These are phyloP conservation scores for Halophytophthora batemanensis DNA, from an alignment of 352 stramenopile species.

Conservation along the genomic window DNA sequence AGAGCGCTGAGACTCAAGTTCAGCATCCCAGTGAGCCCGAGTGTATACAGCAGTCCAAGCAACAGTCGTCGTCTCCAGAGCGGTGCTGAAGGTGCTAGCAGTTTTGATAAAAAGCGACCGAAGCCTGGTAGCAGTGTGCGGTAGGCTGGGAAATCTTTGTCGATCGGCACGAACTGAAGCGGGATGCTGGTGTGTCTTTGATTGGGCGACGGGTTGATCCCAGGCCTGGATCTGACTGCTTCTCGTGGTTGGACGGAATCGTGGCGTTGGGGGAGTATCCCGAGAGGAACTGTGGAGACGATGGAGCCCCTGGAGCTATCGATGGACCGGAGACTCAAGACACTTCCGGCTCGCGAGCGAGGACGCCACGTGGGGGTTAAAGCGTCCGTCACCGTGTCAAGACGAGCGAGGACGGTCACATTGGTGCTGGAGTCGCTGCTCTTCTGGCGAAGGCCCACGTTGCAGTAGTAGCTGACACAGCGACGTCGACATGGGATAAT, in stretches of 20 bases:
- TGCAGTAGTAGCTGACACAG: conserved; percentile 30
- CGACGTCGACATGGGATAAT: conserved; percentile 16
- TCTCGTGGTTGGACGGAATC: background rate
- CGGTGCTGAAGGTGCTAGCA: conserved; percentile 7
- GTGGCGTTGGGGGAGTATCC: background rate
- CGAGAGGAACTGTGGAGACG: no score
- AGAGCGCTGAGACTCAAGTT: conserved; percentile 8
- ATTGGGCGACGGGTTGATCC: background rate
- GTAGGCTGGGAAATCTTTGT: conserved; percentile 8
- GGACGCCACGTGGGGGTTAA: no score
- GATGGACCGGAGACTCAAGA: no score
- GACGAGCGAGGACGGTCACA: background rate
- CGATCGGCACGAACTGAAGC: conserved; percentile 14
- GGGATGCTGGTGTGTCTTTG: conserved; percentile 12
- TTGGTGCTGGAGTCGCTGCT: background rate
- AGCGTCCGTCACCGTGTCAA: background rate
- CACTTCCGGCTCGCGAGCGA: no score
- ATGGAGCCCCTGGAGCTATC: no score
- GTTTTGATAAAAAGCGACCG: conserved; percentile 9
- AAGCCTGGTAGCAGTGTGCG: conserved; percentile 16
- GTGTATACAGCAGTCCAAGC: conserved; percentile 7
- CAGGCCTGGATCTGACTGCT: background rate
- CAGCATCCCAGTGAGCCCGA: conserved; percentile 11
- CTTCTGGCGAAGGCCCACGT: conserved; percentile 14
- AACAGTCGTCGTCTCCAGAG: conserved; percentile 4